These are phyloP conservation scores for Schwanniomyces occidentalis DNA, from an alignment of 805 yeast genomes.

Conservation along the genomic window DNA sequence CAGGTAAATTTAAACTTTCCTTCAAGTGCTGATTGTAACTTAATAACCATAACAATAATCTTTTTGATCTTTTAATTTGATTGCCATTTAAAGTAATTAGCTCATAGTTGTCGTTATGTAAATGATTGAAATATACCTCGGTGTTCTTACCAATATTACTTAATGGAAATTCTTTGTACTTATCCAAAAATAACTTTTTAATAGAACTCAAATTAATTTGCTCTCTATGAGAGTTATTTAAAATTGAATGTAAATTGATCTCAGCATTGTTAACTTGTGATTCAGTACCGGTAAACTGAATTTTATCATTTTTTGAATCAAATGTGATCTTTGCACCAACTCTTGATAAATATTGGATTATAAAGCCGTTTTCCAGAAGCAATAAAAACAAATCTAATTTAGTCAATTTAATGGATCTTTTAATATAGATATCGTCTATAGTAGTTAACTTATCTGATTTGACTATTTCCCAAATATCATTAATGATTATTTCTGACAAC, in stretches of 20 bases:
- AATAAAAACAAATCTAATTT: slow-evolving; percentile 42
- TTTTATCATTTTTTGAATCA: slow-evolving; percentile 21
- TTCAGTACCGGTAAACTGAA: slow-evolving; percentile 41
- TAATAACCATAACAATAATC: slow-evolving; percentile 40
- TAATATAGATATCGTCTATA: slow-evolving; percentile 32
- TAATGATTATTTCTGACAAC: slow-evolving; percentile 28
- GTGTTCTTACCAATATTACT: slow-evolving; percentile 27
- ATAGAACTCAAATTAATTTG: slow-evolving; percentile 33
- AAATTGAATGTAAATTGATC: slow-evolving; percentile 34
- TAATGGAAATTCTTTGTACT: slow-evolving; percentile 27
- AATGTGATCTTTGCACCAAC: slow-evolving; percentile 42
- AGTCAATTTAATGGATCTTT: slow-evolving; percentile 30
- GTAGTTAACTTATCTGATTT: slow-evolving; percentile 19
- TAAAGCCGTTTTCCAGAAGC: slow-evolving; percentile 36
- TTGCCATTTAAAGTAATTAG: slow-evolving; percentile 26
- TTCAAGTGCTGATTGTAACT: slow-evolving; percentile 30
- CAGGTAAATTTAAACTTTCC: slow-evolving; percentile 19
- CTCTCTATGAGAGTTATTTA: slow-evolving; percentile 26
- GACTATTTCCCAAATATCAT: slow-evolving; percentile 33
- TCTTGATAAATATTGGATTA: slow-evolving; percentile 40
- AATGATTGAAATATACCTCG: slow-evolving; percentile 35
- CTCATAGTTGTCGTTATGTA: slow-evolving; percentile 27
- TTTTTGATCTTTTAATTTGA: slow-evolving; percentile 35
- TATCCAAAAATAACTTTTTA: slow-evolving; percentile 25
- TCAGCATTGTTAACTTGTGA: slow-evolving; percentile 45